Conservation (phyloP, 495 filamentous ascomycete species). For the Chaetomium tenue region DNA sequence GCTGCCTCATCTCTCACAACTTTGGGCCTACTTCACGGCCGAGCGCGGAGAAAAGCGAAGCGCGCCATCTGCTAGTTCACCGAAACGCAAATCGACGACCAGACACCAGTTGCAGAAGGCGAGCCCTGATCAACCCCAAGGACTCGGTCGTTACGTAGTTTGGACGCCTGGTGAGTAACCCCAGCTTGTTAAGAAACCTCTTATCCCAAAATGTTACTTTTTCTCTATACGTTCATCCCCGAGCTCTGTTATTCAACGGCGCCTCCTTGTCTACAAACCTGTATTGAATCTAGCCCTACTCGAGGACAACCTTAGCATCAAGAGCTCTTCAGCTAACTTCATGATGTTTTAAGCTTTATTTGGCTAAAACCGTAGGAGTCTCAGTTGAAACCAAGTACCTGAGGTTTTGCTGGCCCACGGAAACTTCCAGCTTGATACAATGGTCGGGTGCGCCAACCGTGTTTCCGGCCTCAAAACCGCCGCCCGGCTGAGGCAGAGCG, state of each 20-base stretch:
- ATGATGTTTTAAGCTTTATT: neutral
- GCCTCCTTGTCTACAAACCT: neutral
- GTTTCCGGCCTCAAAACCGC: neutral
- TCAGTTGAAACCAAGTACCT: neutral
- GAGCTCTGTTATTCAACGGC: neutral
- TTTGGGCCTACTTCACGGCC: neutral
- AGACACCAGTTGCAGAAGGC: neutral
- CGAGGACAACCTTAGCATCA: neutral
- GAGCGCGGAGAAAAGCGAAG: neutral
- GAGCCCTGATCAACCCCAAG: no score
- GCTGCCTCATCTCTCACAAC: no score
- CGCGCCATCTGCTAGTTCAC: no score
- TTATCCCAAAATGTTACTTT: neutral
- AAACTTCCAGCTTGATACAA: slow-evolving; percentile 5
- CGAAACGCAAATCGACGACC: neutral
- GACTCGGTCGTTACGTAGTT: no score
- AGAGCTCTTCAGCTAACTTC: neutral
- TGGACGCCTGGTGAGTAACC: no score
- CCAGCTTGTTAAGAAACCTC: neutral
- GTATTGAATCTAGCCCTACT: neutral
- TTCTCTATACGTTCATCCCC: neutral
- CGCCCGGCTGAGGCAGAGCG: slow-evolving; percentile 15
- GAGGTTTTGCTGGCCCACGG: neutral
- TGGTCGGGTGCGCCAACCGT: slow-evolving; percentile 22
- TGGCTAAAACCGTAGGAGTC: neutral